Evolutionary conservation across 2,329 filamentous ascomycete genomes (phyloP), one percentile per base, ranked within the genome.

Genomic region (Epichloe gansuensis): DNA sequence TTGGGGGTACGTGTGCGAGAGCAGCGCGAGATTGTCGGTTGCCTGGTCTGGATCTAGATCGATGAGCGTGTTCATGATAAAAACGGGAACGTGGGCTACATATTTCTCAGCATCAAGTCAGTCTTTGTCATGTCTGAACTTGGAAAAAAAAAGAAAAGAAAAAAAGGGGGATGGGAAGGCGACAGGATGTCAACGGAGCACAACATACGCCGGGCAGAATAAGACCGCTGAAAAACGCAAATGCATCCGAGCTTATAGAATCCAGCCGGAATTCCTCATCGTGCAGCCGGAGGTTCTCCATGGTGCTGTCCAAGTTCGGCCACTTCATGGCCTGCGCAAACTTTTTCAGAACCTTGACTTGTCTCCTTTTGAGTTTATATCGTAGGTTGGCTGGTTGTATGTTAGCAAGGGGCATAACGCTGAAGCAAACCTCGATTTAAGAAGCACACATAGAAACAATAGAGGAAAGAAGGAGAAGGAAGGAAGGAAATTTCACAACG

Each of bases 31-130:
- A 7, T 81, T 72, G 56, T 84, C 79, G 5, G 79, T 81, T 3
- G 81, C 81, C 4, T 75, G 75, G 62, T 87, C 84, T 2, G 81
- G 81, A 60, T 89, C 85, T 59, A 86, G 80, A 63, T 89, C 86
- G 57, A 89, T 82, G 44, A 90, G 73, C 4, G 85, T 79, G 63
- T 88, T 89, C 83, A 90, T 89, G 46, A 88, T 81, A 88, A 75
- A 68, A 86, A 90, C 3, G 85, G 83, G 46, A 87, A 80, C 0
- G 79, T 82, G 4, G 75, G 69, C 75, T 78, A 54, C 41, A 37
- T 11, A 3, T 25, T 4, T 25, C 23, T 44, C 28, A 46, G n/a
- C 15, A 41, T n/a, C 47, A 17, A 43, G 49, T 57, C 43, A 58
- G 50, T n/a, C 25, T 43, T 49, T 39, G 8, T 9, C 2, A 15